Percentiles rank a stretch among this genome's conserved stretches.
Evolutionary conservation across 306 rosid genomes (phyloP).

Genomic region (Quercus cerris): DNA sequence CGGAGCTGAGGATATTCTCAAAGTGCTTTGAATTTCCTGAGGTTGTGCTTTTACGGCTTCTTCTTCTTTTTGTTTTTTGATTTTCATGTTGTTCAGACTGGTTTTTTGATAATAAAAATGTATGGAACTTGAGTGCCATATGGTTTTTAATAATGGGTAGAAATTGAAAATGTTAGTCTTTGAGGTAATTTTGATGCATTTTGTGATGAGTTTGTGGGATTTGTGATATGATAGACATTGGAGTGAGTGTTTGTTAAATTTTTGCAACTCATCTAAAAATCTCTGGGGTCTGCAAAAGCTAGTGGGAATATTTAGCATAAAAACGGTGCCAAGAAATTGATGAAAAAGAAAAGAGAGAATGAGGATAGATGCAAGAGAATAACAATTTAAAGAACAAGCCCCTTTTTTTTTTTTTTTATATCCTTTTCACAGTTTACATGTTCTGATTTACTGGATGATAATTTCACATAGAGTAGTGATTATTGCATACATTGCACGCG

Average conservation of each 20-base stretch:
- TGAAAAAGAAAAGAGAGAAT: too few species aligned
- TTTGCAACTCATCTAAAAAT: background rate
- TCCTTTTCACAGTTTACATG: too few species aligned
- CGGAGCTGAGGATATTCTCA: constrained; percentile 79
- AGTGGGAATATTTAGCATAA: too few species aligned
- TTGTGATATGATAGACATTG: background rate
- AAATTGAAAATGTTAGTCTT: background rate
- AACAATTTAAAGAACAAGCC: too few species aligned
- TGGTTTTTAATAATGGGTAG: background rate
- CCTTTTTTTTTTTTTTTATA: too few species aligned
- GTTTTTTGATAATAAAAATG: background rate
- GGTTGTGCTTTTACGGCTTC: background rate
- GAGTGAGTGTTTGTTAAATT: background rate
- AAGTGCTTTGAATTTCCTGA: constrained; percentile 38
- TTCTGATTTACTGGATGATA: too few species aligned
- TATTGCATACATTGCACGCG: too few species aligned
- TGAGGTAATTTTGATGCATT: constrained; percentile 6
- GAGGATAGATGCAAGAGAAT: too few species aligned
- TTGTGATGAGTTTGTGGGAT: background rate
- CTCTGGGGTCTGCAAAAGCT: too few species aligned
- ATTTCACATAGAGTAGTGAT: too few species aligned
- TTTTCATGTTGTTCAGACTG: background rate
- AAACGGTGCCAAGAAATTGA: too few species aligned
- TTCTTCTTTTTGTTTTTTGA: background rate
- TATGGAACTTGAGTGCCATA: background rate